A percentile compares a stretch with the other conserved stretches of the same genome.
These are phyloP conservation scores for Mortierella sp. DNA, from an alignment of 371 early-diverging fungal genomes.

Conservation along the genomic window DNA sequence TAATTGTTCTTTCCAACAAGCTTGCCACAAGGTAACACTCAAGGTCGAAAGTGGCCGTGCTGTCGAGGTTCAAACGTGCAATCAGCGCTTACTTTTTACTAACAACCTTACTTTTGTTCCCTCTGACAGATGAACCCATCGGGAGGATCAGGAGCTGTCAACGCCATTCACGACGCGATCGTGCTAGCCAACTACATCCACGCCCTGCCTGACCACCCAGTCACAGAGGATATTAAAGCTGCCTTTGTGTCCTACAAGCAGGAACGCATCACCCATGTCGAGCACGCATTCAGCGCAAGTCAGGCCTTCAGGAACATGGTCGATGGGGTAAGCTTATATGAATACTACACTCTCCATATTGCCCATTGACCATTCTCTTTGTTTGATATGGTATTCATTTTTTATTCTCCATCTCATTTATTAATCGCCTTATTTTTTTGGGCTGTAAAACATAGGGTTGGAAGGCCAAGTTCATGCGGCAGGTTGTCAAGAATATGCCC, in stretches of 20 bases:
- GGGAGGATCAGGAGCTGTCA: slow-evolving; percentile 15
- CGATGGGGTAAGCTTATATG: background rate
- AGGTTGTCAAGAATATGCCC: too few species aligned
- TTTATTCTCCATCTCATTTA: too few species aligned
- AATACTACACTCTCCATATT: too few species aligned
- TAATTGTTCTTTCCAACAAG: background rate
- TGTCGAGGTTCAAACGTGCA: too few species aligned
- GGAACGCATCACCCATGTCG: slow-evolving; percentile 19
- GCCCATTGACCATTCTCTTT: too few species aligned
- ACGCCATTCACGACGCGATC: slow-evolving; percentile 22
- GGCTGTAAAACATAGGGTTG: too few species aligned
- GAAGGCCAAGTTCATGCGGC: too few species aligned
- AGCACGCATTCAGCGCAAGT: slow-evolving; percentile 1
- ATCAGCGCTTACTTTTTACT: background rate
- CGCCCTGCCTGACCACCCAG: background rate
- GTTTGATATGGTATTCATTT: too few species aligned
- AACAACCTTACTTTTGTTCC: background rate
- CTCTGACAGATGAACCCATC: slow-evolving; percentile 5
- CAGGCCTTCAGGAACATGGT: background rate
- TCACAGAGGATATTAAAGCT: background rate
- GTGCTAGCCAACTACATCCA: slow-evolving; percentile 14
- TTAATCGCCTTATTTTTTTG: too few species aligned
- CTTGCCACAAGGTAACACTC: background rate
- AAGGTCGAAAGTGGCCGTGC: too few species aligned
- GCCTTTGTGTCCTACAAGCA: slow-evolving; percentile 10